A percentile compares a stretch with the other conserved stretches of the same genome.
Conservation (phyloP, 257 asterid genomes). For the Scutellaria barbata region DNA sequence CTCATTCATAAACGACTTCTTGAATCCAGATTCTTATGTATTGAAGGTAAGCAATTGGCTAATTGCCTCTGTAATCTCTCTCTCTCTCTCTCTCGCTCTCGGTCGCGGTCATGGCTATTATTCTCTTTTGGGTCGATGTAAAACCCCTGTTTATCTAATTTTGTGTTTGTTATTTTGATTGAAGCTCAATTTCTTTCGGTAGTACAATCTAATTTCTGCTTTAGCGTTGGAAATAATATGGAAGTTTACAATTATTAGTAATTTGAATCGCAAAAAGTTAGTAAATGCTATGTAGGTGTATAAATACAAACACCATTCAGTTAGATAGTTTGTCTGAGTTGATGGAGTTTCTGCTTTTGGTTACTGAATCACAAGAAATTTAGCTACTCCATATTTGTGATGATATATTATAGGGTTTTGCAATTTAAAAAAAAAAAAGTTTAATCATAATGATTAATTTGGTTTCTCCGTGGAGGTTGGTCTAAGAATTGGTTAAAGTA, state of each 20-base stretch:
- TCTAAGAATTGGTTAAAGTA: not conserved
- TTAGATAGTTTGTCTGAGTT: not conserved
- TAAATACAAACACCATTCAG: not conserved
- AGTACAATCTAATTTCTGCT: not conserved
- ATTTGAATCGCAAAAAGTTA: not conserved
- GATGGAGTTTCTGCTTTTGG: not conserved
- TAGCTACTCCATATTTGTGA: not conserved
- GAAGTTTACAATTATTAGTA: not conserved
- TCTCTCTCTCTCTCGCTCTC: not conserved
- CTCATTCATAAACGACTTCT: not conserved
- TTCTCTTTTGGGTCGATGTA: not conserved
- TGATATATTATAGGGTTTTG: not conserved
- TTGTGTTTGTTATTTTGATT: constrained; percentile 1
- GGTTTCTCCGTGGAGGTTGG: not conserved
- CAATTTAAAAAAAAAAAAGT: not conserved
- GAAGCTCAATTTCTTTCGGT: constrained; percentile 18
- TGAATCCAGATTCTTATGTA: not conserved
- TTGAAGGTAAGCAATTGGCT: constrained; percentile 28
- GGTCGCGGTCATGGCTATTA: not conserved
- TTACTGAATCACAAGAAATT: not conserved
- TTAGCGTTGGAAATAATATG: not conserved
- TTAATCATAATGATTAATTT: not conserved
- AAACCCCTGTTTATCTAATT: not conserved
- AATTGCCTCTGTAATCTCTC: not conserved
- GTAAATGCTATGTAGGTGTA: not conserved